Base-by-base conservation (phyloP, 2,329 filamentous ascomycete species). In the Cladosporium cucumerinum region DNA sequence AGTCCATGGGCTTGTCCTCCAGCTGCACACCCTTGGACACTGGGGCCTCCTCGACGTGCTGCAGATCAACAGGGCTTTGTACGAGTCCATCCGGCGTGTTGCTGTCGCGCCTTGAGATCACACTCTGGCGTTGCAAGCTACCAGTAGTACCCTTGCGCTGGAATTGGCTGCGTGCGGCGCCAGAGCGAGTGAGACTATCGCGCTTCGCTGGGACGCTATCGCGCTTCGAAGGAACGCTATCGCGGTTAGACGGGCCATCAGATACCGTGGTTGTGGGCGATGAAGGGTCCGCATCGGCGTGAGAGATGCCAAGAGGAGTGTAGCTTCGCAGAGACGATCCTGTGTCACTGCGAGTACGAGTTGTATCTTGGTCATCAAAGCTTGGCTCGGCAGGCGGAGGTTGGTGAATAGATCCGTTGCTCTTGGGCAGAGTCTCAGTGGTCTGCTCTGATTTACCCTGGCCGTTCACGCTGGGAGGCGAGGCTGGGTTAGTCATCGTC, bases 1-100 rank as follows among this genome's bases (percentile, higher is more conserved):
- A 75, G 65, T 92, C 88, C 88, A 92, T 91, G n/a, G 89, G 87
- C 77, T 86, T 88, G 75, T 93, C 90, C 72, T 87, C 86, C 72
- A 93, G 80, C 69, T 87, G 88, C 49, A 92, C 89, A 7, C 88
- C 86, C 60, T 62, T 62, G 49, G 60, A 43, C 7, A 55, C 34
- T 12, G 60, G 49, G 48, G 36, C 48, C 14, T 51, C 48, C 34
- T 54, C 60, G 16, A 77, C 78, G 18, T 57, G 23, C 46, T 39
- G 62, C 21, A 52, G n/a, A 21, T 69, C 70, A 16, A 69, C 65
- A 3, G 69, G 66, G 25, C 67, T 67, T 28, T 71, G 66, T 5
- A 65, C 65, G 6, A 62, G 30, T 18, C 48, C 34, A 5, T 62
- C 60, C 4, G 43, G 43, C 16, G 43, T 51, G 36, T 30, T 62